These are phyloP conservation scores for Borovskyia barvae DNA, from an alignment of 208 protist species.

Conservation along the genomic window DNA sequence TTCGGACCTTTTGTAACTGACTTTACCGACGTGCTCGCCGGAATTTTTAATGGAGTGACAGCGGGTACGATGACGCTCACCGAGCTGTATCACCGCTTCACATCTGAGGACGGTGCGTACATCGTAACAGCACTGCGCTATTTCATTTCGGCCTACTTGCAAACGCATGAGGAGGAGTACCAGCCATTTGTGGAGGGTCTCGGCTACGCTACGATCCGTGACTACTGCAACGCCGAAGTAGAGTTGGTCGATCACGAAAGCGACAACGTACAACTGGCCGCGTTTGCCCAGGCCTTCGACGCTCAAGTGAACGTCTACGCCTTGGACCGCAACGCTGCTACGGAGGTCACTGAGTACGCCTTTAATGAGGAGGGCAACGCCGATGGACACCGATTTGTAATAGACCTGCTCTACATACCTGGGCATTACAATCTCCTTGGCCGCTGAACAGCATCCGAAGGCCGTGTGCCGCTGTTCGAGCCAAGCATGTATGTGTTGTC, in stretches of 20 bases:
- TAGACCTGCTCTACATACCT: constrained; percentile 68
- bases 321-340: constrained; percentile 47
- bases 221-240: constrained; percentile 72
- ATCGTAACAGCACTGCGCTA: constrained; percentile 73
- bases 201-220: constrained; percentile 51
- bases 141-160: constrained; percentile 69
- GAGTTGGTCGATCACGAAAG: constrained; percentile 76
- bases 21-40: constrained; percentile 59
- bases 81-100: constrained; percentile 25
- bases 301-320: constrained; percentile 52
- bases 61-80: constrained; percentile 18
- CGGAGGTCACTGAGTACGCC: constrained; percentile 26
- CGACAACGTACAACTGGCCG: constrained; percentile 79
- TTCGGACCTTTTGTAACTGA: constrained; percentile 78
- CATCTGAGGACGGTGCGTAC: constrained; percentile 42
- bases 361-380: constrained; percentile 16
- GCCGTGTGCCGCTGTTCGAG: background rate
- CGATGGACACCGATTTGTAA: constrained; percentile 3
- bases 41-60: constrained; percentile 27
- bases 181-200: constrained; percentile 73
- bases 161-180: constrained; percentile 53
- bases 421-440: constrained; percentile 83
- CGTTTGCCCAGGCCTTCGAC: constrained; percentile 61
- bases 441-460: background rate
- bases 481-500: constrained; percentile 1